phyloP scores from a whole-genome alignment of 352 stramenopile genomes.

The Pythium biforme region DNA sequence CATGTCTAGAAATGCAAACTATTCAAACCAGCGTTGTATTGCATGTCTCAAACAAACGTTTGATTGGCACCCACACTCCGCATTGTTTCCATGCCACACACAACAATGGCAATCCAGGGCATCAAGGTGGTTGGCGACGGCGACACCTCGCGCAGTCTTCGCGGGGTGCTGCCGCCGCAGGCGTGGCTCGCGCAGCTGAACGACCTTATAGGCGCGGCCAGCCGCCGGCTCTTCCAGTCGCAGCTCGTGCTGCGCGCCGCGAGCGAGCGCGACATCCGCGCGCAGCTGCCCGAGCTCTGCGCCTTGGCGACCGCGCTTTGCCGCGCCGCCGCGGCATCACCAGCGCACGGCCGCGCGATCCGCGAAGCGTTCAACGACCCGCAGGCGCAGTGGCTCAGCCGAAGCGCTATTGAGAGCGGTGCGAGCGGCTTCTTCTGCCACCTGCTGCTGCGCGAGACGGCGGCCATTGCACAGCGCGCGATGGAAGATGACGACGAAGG shows the following conservation, averaged over 20 bases:
- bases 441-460: conserved; percentile 39
- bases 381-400: conserved; percentile 55
- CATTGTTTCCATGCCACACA: neutral
- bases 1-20: neutral
- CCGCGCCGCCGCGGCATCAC: neutral
- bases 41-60: conserved; percentile 14
- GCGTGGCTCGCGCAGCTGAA: conserved; percentile 35
- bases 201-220: conserved; percentile 43
- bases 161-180: neutral
- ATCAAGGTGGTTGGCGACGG: conserved; percentile 7
- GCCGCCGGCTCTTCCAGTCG: conserved; percentile 48
- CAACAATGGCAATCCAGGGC: conserved; percentile 2
- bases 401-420: conserved; percentile 54
- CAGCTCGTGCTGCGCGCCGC: conserved; percentile 27
- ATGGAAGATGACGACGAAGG: neutral
- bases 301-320: conserved; percentile 38
- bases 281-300: conserved; percentile 45
- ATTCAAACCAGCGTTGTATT: neutral
- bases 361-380: conserved; percentile 39
- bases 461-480: conserved; percentile 5
- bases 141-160: neutral
- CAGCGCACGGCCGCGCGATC: conserved; percentile 9
- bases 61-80: neutral
- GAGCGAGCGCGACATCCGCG: conserved; percentile 32
- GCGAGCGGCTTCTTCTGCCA: conserved; percentile 48